Conservation (phyloP, 1,139 yeast genomes). For the Scheffersomyces titani region DNA sequence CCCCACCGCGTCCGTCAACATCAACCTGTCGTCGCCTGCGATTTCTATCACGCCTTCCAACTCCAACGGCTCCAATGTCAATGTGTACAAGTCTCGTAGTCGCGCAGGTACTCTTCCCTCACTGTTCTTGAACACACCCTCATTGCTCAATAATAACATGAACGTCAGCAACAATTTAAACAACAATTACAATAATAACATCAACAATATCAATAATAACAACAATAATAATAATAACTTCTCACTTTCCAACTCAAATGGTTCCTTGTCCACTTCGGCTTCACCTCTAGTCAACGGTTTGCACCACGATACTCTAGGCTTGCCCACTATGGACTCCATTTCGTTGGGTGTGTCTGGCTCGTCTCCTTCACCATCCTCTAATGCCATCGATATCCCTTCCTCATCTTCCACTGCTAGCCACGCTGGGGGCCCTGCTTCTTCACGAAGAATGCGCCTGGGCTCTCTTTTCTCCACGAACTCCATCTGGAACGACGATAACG, state of each 20-base stretch:
- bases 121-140: slow-evolving; percentile 24
- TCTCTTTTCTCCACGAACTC: slow-evolving; percentile 47
- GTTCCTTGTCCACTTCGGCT: slow-evolving; percentile 12
- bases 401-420: slow-evolving; percentile 6
- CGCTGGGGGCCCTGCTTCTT: slow-evolving; percentile 4
- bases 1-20: not conserved
- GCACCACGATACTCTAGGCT: slow-evolving; percentile 15
- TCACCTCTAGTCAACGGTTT: slow-evolving; percentile 20
- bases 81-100: slow-evolving; percentile 33
- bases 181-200: not conserved
- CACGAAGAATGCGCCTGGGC: slow-evolving; percentile 42
- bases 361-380: slow-evolving; percentile 18
- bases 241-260: slow-evolving; percentile 1
- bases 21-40: slow-evolving; percentile 36
- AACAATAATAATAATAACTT: no score
- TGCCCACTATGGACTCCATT: slow-evolving; percentile 22
- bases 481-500: slow-evolving; percentile 49
- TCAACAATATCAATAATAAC: not conserved
- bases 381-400: slow-evolving; percentile 20
- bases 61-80: slow-evolving; percentile 7
- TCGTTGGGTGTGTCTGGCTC: slow-evolving; percentile 20
- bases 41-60: slow-evolving; percentile 32
- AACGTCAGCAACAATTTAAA: not conserved
- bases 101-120: slow-evolving; percentile 62
- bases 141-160: slow-evolving; percentile 4